phyloP scores from a whole-genome alignment of 306 rosid genomes.

The Lablab purpureus region DNA sequence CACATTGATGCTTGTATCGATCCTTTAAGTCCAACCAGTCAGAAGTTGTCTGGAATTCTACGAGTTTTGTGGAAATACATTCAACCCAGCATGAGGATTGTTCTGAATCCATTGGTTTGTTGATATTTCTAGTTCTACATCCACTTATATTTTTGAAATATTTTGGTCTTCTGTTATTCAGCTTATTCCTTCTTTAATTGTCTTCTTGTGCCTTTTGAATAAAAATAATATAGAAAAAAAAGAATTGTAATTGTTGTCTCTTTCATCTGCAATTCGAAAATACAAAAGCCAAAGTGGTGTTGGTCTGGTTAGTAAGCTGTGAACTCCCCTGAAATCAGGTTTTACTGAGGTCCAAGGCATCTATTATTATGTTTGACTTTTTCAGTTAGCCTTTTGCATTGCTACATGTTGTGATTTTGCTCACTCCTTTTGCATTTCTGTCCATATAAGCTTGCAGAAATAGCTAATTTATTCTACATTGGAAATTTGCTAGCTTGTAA shows the following conservation, averaged over 20 bases:
- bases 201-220: constrained; percentile 22
- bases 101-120: constrained; percentile 93
- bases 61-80: constrained; percentile 76
- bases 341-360: background rate
- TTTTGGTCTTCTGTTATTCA: background rate
- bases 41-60: constrained; percentile 91
- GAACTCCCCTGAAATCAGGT: constrained; percentile 12
- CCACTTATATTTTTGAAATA: constrained; percentile 14
- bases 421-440: background rate
- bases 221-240: constrained; percentile 28
- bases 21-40: constrained; percentile 93
- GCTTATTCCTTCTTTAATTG: constrained; percentile 22
- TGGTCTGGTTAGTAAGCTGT: constrained; percentile 26
- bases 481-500: constrained; percentile 23
- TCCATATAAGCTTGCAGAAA: constrained; percentile 3
- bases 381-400: constrained; percentile 9
- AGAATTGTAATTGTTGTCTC: constrained; percentile 18
- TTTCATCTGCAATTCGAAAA: constrained; percentile 23
- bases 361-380: constrained; percentile 16
- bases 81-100: constrained; percentile 97
- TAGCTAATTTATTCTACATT: background rate
- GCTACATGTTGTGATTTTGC: constrained; percentile 16
- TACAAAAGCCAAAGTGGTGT: constrained; percentile 4
- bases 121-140: constrained; percentile 38
- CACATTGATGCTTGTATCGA: constrained; percentile 95